Evolutionary conservation across 1,284 basidiomycete genomes (phyloP).

Genomic region (Melampsora abietis-canadensis): DNA sequence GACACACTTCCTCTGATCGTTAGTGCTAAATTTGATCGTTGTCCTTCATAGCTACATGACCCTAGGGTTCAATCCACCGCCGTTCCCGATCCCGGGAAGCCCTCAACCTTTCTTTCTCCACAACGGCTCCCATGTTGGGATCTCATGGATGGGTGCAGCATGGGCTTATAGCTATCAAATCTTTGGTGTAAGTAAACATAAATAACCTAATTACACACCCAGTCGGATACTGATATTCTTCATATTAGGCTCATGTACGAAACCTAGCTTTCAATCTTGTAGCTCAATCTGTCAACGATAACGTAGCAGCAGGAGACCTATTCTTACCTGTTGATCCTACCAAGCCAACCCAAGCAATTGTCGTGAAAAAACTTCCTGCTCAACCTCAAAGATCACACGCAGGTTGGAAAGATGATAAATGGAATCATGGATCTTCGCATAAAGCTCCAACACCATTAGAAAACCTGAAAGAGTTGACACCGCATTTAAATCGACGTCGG

Average conservation of each 20-base stretch:
- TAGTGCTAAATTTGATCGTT: too few relatives aligned
- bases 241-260: conserved; percentile 18
- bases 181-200: conserved; percentile 9
- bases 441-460: background rate
- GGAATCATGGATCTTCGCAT: conserved; percentile 4
- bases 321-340: conserved; percentile 32
- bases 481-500: background rate
- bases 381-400: conserved; percentile 12
- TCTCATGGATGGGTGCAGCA: conserved; percentile 34
- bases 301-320: conserved; percentile 24
- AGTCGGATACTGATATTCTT: background rate
- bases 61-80: conserved; percentile 19
- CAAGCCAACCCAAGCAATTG: conserved; percentile 17
- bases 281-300: conserved; percentile 17
- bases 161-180: conserved; percentile 41
- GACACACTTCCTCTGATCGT: background rate
- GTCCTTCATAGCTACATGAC: conserved; percentile 7
- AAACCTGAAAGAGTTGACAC: background rate
- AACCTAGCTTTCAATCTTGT: conserved; percentile 5
- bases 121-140: conserved; percentile 22
- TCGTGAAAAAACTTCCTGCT: conserved; percentile 1
- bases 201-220: background rate
- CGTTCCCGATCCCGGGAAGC: conserved; percentile 20
- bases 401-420: conserved; percentile 29
- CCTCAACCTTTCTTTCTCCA: conserved; percentile 27